Base-by-base conservation (phyloP, 306 rosid species). In the Senna siamea region DNA sequence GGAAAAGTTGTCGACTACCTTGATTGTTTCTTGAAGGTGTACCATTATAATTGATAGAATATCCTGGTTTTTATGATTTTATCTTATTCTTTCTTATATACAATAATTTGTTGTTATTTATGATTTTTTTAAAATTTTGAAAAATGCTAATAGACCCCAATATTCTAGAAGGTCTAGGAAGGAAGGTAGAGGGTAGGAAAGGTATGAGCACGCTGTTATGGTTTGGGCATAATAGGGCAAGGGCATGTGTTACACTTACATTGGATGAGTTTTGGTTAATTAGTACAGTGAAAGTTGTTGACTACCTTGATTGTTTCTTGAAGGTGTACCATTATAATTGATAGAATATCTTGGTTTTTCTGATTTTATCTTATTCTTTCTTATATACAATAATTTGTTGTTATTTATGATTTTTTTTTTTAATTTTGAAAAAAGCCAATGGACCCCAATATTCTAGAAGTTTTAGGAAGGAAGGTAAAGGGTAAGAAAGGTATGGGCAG, bases 261-360 rank as follows among this genome's bases (percentile, higher is more conserved):
- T n/a, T n/a, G n/a, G n/a, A n/a, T n/a, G n/a, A n/a, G n/a, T n/a
- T n/a, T n/a, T n/a, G n/a, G n/a, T n/a, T n/a, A n/a, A n/a, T n/a
- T n/a, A n/a, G n/a, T n/a, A n/a, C n/a, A n/a, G n/a, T n/a, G n/a
- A 64, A 73, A 41, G 53, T 59, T 73, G 69, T 43, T 53, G 58
- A 60, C 22, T 34, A 60, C 20, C 7, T 76, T 59, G 19, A 55
- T 72, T 66, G 35, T 66, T 72, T 73, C 53, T 30, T 76, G 5
- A 58, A 35, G 70, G 47, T 46, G 60, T 66, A n/a, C 58, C 37
- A 37, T n/a, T 53, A 37, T 23, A 54, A 40, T 53, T 20, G 26
- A 48, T 23, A 38, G 48, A 23, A n/a, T 53, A 51, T 10, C 55
- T 22, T 12, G 17, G 26, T 15, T 15, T 26, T 26, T 26, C 1